Evolutionary conservation across 495 filamentous ascomycete genomes (phyloP), one percentile per base, ranked within the genome.

Genomic region (Oidiodendron maius): DNA sequence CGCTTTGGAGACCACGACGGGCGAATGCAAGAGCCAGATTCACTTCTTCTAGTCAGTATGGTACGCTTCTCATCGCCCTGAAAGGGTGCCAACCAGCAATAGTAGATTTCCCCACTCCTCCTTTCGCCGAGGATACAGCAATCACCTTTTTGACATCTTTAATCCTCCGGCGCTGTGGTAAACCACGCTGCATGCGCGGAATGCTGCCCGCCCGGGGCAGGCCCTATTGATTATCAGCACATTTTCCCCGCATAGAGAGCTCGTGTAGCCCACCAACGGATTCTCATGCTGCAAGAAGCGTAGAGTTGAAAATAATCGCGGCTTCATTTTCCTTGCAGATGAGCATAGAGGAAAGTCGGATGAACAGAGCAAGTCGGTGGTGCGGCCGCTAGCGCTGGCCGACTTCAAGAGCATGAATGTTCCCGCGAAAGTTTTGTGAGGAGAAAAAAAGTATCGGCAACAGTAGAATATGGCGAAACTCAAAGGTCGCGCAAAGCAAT

Each of bases 31-130:
- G 80, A 6, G 91, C 83, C 44, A 97, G 78, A 61, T 97, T 97
- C 20, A 87, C 89, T 86, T 44, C 21, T 34, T 41, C 4, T 6
- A 4, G 9, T 57, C 24, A 50, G 39, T 24, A 35, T 40, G 34
- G 40, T 22, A 4, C 12, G 3, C 9, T 46, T 13, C 26, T 30
- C 12, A 30, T 30, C 9, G 40, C 15, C 24, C 64, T 16, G 16
- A 34, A 8, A 13, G 16, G 10, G 17, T 40, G 12, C 45, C 20
- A 39, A 88, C 86, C 85, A 4, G 93, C 86, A 24, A 99, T 82
- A 13, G 93, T 99, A 37, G 85, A 91, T 61, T 99, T 99, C 1
- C 93, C 93, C 1, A 99, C 93, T 28, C 93, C 93, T 9, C 93
- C 93, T 58, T 99, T 99, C 4, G 94, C 93, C 0, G 90, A 96